Base-by-base conservation (phyloP, 1,139 yeast species). In the Candida tetrigidarum region DNA sequence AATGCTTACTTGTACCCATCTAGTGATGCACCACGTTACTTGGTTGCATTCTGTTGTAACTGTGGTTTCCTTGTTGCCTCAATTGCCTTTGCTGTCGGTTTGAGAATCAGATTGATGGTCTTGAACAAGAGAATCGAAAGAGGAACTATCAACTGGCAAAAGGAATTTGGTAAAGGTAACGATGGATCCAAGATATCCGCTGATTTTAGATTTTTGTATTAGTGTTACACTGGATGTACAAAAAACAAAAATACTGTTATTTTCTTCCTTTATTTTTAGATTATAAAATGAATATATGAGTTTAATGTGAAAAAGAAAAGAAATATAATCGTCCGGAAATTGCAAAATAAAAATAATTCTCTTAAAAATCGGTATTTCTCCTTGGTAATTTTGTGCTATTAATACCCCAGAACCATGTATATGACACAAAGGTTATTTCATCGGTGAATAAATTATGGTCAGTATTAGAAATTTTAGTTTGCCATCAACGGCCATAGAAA, bases 61-160 rank as follows among this genome's bases (percentile, higher is more conserved):
- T 71, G 77, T 65, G 81, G 62, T 2, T 78, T 77, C 51, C 59
- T 77, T 29, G 64, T 65, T 11, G 59, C 65, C 37, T 69, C 81
- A 2, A 72, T 76, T 19, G 49, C 58, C 1, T 58, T 71, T 47
- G 79, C 81, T 0, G 53, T 68, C 19, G 48, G 69, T 5, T 63
- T 78, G 50, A 68, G 77, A 58, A 48, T 69, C 35, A 64, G 78
- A 56, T 60, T 78, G 43, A 48, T 54, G 23, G 50, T 55, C 18
- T 64, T 76, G 55, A 78, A 78, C 58, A 72, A 64, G 54, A 64
- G 68, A 56, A 75, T 78, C 43, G 73, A 55, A 8, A 59, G 55
- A 26, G 81, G 80, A 26, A 66, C 78, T 3, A 76, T 76, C 78
- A 60, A 78, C 47, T 77, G 82, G 82, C 75, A 71, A 49, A 60